Base-by-base conservation (phyloP, 176 grass and related monocot genomes). In the Eleusine coracana region DNA sequence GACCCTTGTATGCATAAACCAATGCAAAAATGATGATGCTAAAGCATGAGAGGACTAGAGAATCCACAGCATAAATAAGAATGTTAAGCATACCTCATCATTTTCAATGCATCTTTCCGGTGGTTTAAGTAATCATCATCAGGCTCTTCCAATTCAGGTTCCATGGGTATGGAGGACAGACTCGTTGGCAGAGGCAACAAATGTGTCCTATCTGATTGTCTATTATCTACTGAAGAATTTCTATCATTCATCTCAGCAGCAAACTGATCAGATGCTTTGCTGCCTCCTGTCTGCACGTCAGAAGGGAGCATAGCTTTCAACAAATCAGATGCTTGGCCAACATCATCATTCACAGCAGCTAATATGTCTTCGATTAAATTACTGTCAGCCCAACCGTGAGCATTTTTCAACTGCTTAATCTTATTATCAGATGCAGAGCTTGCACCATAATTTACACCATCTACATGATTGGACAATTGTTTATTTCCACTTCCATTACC, bases 91-190 rank as follows among this genome's bases (percentile, higher is more conserved):
- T 88, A 98, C 96, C 88, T 95, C 90, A 95, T 90, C 82, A 91
- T 84, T 82, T 91, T 95, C 65, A 98, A 76, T 70, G 96, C 96
- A 89, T 95, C 92, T 73, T 93, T 95, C 58, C 96, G 74, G 73
- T 85, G 87, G 80, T 79, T 91, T 56, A 91, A 80, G 82, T 95
- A 98, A 66, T 88, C 31, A 23, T 95, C 96, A 80, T 92, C 90
- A 14, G 82, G 51, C 71, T 88, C 82, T 70, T 90, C 76, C 45
- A 84, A 87, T 79, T 98, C 95, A 79, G 87, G 88, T 71, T 98
- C 87, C 58, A 69, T 23, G 18, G 89, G 92, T 74, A 95, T 42
- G 36, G 71, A 80, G 55, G 74, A 56, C 15, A 86, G 29, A 78
- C 56, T 85, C 63, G 58, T 90, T 15, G 74, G 80, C 9, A 56